Evolutionary conservation across 345 rosid genomes (phyloP).

Genomic region (Noccaea bulbosa): DNA sequence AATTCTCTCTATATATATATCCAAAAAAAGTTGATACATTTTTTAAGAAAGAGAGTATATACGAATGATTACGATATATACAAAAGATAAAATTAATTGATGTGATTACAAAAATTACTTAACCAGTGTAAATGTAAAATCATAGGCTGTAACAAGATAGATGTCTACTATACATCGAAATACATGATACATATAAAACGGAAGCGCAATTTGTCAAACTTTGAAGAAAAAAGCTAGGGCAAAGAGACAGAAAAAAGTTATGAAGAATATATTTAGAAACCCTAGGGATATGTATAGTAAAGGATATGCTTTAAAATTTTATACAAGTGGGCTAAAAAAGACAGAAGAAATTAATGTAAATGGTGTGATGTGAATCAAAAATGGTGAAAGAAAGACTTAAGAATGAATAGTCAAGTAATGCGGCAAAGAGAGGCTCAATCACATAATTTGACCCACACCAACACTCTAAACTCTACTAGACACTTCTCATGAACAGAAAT

Average conservation of each 20-base stretch:
- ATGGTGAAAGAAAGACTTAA: slow-evolving; percentile 15
- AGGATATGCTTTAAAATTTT: slow-evolving; percentile 24
- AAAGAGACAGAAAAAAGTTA: slow-evolving; percentile 22
- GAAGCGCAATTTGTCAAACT: slow-evolving; percentile 39
- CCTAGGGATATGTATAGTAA: slow-evolving; percentile 19
- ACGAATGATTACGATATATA: background rate
- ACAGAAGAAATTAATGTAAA: slow-evolving; percentile 2
- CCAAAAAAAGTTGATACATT: background rate
- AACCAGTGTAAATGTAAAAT: background rate
- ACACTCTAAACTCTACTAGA: background rate
- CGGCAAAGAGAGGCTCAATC: slow-evolving; percentile 41
- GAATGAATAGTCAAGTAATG: slow-evolving; percentile 48
- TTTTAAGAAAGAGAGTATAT: background rate
- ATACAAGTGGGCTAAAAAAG: background rate
- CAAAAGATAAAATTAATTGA: background rate
- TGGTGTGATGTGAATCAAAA: slow-evolving; percentile 22
- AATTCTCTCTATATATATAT: background rate
- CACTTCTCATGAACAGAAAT: slow-evolving; percentile 39
- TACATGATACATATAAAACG: background rate
- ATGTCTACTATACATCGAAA: background rate
- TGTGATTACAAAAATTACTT: background rate
- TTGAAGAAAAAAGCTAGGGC: slow-evolving; percentile 26
- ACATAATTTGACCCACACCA: slow-evolving; percentile 41
- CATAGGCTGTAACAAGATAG: background rate
- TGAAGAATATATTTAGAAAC: slow-evolving; percentile 31